Evolutionary conservation across 2,329 filamentous ascomycete species (phyloP).

Genomic region (Emergomyces orientalis): DNA sequence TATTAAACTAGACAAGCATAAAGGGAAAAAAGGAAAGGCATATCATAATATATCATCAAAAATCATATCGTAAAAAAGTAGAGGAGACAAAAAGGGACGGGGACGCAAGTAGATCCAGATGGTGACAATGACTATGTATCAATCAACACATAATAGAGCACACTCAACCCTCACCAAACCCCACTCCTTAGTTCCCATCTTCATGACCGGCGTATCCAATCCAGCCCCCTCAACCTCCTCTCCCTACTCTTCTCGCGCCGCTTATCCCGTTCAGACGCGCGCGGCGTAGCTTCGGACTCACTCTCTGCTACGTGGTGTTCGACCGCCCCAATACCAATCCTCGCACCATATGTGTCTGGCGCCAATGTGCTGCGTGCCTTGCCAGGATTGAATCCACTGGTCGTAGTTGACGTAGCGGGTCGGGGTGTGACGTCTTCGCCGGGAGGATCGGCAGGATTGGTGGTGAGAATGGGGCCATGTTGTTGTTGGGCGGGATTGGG

Average conservation of each 20-base stretch:
- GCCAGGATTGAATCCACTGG: neutral
- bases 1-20: constrained; percentile 7
- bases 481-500: neutral
- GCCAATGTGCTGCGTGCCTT: neutral
- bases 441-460: neutral
- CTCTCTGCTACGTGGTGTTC: constrained; percentile 1
- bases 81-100: neutral
- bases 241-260: constrained; percentile 6
- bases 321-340: constrained; percentile 8
- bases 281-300: constrained; percentile 11
- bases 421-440: constrained; percentile 10
- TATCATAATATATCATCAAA: constrained; percentile 7
- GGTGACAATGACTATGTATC: neutral
- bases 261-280: constrained; percentile 11
- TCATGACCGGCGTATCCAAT: constrained; percentile 14
- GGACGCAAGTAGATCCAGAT: neutral
- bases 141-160: neutral
- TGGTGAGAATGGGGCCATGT: neutral
- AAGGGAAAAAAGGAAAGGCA: neutral
- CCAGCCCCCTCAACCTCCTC: constrained; percentile 13
- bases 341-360: constrained; percentile 1
- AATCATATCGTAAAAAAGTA: constrained; percentile 7
- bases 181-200: neutral
- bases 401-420: neutral
- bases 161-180: neutral